Conservation (phyloP, 225 moss, liverwort and hornwort genomes). For the Bryoerythrophyllum caledonicum region DNA sequence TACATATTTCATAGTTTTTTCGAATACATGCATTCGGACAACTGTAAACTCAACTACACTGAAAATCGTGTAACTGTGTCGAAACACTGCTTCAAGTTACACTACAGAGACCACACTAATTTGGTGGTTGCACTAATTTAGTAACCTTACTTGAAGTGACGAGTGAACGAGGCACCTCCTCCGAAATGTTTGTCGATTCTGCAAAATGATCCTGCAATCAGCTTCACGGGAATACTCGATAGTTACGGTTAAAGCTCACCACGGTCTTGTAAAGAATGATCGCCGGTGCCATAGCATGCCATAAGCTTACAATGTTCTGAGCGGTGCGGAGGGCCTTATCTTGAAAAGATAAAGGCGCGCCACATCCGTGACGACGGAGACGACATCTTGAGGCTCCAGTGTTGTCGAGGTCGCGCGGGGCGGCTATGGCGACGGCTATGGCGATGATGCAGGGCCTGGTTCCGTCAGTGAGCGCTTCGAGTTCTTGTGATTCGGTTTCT, state of each 20-base stretch:
- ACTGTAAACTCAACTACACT: no score
- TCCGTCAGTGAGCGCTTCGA: background rate
- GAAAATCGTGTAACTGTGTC: no score
- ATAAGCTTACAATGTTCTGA: background rate
- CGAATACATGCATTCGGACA: no score
- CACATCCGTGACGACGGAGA: conserved; percentile 13
- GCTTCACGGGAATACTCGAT: background rate
- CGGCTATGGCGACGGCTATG: conserved; percentile 23
- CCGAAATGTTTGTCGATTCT: no score
- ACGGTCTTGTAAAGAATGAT: background rate
- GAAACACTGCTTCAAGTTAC: no score
- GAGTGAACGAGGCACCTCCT: no score
- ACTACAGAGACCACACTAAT: no score
- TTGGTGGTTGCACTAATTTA: no score
- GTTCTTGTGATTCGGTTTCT: background rate
- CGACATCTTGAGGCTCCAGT: background rate
- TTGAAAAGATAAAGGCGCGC: background rate
- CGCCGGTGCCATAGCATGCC: background rate
- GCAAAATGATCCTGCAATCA: no score
- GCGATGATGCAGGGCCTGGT: conserved; percentile 25
- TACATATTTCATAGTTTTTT: no score
- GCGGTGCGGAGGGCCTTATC: conserved; percentile 24
- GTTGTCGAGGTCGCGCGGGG: background rate
- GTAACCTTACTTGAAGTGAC: no score
- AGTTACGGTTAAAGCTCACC: background rate